Base-by-base conservation (phyloP, 2,329 filamentous ascomycete species). In the Neocucurbitaria cava region DNA sequence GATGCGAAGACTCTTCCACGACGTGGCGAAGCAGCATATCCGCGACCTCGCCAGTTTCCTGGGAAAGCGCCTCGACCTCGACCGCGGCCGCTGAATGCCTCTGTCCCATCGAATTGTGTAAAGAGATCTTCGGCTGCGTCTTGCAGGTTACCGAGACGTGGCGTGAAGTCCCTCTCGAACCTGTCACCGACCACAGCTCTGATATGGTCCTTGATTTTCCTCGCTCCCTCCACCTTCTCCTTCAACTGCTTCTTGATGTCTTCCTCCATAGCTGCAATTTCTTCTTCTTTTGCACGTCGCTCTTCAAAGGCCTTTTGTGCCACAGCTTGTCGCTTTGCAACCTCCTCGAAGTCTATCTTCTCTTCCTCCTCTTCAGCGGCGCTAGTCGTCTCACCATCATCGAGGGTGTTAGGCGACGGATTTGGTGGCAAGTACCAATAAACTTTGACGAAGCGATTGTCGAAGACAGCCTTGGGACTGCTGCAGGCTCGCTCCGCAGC, bases 391-490 rank as follows among this genome's bases (percentile, higher is more conserved):
- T 70, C 62, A 3, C 59, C 62, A 8, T 51, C 50, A 51, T 10
- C 26, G 23, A 46, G 11, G 8, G 18, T 38, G 20, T n/a, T 10
- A 38, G 35, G 42, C 59, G 42, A 26, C 21, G 26, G 2, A 40
- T 6, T 31, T 48, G 15, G 46, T 5, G 81, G 76, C 63, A 86
- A 88, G 69, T 86, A 83, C 90, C 90, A 94, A 66, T 89, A 92
- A 0, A 94, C 88, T 66, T 92, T 93, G 44, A 95, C 91, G 64
- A 95, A 95, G 10, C 91, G 83, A 64, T 94, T 95, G 66, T 93
- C 89, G 68, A 94, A 95, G 40, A 95, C 88, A 42, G 87, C 88
- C 68, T 92, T 92, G 0, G 91, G 90, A 8, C 89, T 92, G 42
- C 83, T 83, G 71, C 91, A 92, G 2, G 91, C 91, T 15, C 84